Percentiles rank a stretch among this genome's conserved stretches.
Conservation (phyloP, 495 filamentous ascomycete genomes). For the Xylaria longipes region DNA sequence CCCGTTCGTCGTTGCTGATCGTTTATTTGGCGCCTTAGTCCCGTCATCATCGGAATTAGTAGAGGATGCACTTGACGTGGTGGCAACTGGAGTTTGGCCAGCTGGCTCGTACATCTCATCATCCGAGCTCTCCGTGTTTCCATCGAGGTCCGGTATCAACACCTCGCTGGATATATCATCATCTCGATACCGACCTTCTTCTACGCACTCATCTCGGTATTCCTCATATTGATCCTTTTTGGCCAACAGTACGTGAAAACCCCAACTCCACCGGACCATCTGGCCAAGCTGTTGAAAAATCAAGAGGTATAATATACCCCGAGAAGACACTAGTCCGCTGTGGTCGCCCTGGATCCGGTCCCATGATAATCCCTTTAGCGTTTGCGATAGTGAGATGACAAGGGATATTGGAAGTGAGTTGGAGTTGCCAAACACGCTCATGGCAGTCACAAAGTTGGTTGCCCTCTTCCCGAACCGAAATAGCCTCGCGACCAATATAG, state of each 20-base stretch:
- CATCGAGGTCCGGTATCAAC: conserved; percentile 41
- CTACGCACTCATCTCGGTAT: conserved; percentile 60
- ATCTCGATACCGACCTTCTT: conserved; percentile 75
- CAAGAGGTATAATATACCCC: conserved; percentile 92
- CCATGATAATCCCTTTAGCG: conserved; percentile 91
- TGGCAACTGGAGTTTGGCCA: conserved; percentile 52
- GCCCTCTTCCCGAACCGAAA: conserved; percentile 84
- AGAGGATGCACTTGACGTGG: conserved; percentile 48
- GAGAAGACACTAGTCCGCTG: conserved; percentile 90
- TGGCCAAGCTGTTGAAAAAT: conserved; percentile 99
- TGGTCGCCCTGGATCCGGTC: conserved; percentile 88
- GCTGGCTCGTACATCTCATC: conserved; percentile 54
- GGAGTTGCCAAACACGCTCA: conserved; percentile 98
- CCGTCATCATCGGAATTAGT: conserved; percentile 53
- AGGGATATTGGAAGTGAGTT: conserved; percentile 98
- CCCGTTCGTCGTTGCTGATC: conserved; percentile 25
- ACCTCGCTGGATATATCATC: conserved; percentile 39
- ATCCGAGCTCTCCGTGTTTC: conserved; percentile 36
- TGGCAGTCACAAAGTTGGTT: conserved; percentile 92
- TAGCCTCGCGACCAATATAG: conserved; percentile 69
- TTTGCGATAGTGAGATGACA: conserved; percentile 91
- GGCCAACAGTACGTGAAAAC: conserved; percentile 88
- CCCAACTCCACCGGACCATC: conserved; percentile 96
- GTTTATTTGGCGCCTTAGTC: conserved; percentile 35
- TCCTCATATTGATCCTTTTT: conserved; percentile 75